phyloP scores from a whole-genome alignment of 148 eudicot species.

The Salicornia ramosissima region DNA sequence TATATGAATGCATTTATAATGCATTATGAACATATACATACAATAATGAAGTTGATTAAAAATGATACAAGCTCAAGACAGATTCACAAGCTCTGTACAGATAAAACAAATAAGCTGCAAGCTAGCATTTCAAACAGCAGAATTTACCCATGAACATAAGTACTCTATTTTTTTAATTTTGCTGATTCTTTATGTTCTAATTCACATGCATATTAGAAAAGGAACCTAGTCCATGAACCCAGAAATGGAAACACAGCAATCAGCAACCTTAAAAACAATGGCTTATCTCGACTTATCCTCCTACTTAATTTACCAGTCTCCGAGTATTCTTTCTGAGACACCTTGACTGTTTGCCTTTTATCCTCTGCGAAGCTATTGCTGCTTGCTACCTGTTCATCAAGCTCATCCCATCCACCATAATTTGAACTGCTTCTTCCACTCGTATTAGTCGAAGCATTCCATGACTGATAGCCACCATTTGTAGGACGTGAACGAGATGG shows the following conservation, averaged over 20 bases:
- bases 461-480: constrained; percentile 35
- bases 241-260: constrained; percentile 53
- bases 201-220: constrained; percentile 18
- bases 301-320: constrained; percentile 38
- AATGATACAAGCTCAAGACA: too few relatives aligned
- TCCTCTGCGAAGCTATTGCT: constrained; percentile 14
- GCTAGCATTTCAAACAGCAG: too few relatives aligned
- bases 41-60: too few relatives aligned
- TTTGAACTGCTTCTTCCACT: constrained; percentile 19
- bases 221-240: constrained; percentile 56
- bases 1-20: too few relatives aligned
- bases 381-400: constrained; percentile 32
- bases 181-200: background rate
- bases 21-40: too few relatives aligned
- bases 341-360: constrained; percentile 18
- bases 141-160: too few relatives aligned
- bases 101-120: too few relatives aligned
- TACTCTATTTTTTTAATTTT: background rate
- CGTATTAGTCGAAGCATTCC: constrained; percentile 31
- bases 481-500: constrained; percentile 14
- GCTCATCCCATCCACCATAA: constrained; percentile 89
- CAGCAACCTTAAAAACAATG: constrained; percentile 44
- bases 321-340: background rate
- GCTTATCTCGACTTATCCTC: constrained; percentile 40
- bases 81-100: too few relatives aligned